Percentiles rank a stretch among this genome's conserved stretches.
Conservation (phyloP, 371 early-diverging fungal species). For the Coemansia sp. region DNA sequence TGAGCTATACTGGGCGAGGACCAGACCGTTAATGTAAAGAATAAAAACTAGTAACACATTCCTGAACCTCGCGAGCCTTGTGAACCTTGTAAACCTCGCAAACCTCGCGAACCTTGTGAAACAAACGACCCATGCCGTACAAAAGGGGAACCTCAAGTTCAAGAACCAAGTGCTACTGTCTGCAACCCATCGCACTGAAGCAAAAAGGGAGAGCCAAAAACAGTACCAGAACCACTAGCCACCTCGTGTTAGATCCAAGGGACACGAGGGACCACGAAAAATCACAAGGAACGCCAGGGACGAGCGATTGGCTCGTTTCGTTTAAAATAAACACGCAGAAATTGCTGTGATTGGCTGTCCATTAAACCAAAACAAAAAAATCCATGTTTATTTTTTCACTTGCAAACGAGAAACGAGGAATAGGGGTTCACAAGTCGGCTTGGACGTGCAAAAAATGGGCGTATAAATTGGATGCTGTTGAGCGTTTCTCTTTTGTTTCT, state of each 20-base stretch:
- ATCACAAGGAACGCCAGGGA: not conserved
- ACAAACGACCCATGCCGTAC: no score
- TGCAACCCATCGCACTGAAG: not conserved
- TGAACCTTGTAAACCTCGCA: no score
- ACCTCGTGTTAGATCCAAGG: no score
- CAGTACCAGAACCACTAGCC: not conserved
- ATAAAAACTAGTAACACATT: no score
- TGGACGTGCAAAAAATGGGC: not conserved
- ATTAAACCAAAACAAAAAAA: constrained; percentile 2
- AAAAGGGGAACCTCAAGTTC: no score
- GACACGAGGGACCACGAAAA: not conserved
- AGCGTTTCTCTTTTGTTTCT: not conserved
- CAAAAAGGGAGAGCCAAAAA: constrained; percentile 1
- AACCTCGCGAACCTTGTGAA: no score
- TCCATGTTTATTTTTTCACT: not conserved
- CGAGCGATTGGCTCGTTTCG: constrained; percentile 5
- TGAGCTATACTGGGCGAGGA: no score
- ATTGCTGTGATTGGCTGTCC: not conserved
- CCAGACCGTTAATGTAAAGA: no score
- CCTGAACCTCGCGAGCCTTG: no score
- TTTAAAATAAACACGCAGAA: not conserved
- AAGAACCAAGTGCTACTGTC: not conserved
- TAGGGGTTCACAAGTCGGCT: constrained; percentile 12
- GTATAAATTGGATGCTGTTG: not conserved
- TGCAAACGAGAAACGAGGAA: constrained; percentile 2